phyloP scores from a whole-genome alignment of 176 grass and related monocot genomes.

The Musa acuminata region DNA sequence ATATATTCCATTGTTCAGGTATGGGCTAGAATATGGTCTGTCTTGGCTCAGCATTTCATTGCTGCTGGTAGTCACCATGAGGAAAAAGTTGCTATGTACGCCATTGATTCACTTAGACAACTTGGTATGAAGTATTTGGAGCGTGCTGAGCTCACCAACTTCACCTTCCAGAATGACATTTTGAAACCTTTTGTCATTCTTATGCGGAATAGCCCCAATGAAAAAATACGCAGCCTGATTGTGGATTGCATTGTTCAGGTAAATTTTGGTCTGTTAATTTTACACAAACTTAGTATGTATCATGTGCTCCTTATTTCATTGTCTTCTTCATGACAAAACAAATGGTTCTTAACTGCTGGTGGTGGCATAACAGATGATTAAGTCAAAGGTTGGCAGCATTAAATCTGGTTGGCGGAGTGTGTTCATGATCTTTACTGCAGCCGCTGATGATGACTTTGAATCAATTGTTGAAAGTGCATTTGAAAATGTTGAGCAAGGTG shows the following conservation, averaged over 20 bases:
- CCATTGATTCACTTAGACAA: constrained; percentile 91
- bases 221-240: constrained; percentile 90
- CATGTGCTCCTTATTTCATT: background rate
- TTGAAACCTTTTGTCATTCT: constrained; percentile 99
- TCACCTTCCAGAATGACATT: constrained; percentile 99
- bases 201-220: constrained; percentile 82
- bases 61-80: constrained; percentile 90
- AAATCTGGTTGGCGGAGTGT: constrained; percentile 98
- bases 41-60: constrained; percentile 93
- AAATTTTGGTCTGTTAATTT: background rate
- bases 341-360: background rate
- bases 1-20: constrained; percentile 34
- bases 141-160: constrained; percentile 93
- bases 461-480: constrained; percentile 96
- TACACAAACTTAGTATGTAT: background rate
- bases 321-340: background rate
- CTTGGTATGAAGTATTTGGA: constrained; percentile 99
- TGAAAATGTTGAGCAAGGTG: constrained; percentile 96
- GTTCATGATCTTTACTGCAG: constrained; percentile 99
- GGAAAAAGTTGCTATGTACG: constrained; percentile 95
- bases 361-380: constrained; percentile 67
- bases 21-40: constrained; percentile 99
- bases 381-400: constrained; percentile 98
- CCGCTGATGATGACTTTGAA: constrained; percentile 86
- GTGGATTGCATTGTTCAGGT: constrained; percentile 99